Conservation (phyloP, 2,329 filamentous ascomycete genomes). For the Byssoonygena ceratinophila region DNA sequence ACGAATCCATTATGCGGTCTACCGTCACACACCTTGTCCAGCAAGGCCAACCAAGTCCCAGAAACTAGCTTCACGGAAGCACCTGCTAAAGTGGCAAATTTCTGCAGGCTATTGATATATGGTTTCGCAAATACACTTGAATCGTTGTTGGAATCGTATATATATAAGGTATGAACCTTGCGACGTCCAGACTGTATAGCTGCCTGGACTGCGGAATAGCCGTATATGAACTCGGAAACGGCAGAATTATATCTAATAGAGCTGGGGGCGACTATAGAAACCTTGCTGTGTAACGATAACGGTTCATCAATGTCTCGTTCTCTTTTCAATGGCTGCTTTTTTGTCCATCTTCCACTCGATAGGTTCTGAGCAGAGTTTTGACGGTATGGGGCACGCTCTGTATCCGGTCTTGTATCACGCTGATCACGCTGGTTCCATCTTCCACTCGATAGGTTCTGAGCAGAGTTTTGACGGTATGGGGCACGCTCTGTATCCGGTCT, state of each 20-base stretch:
- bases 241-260: slow-evolving; percentile 65
- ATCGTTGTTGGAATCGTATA: slow-evolving; percentile 49
- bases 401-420: too few relatives aligned
- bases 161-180: slow-evolving; percentile 73
- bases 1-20: slow-evolving; percentile 85
- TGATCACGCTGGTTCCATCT: too few relatives aligned
- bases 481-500: neutral
- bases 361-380: too few relatives aligned
- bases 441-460: neutral
- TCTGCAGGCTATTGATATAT: slow-evolving; percentile 25
- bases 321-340: neutral
- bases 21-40: slow-evolving; percentile 59
- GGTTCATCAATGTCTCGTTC: neutral
- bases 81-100: slow-evolving; percentile 32
- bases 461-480: too few relatives aligned
- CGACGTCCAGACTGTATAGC: slow-evolving; percentile 60
- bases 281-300: slow-evolving; percentile 4
- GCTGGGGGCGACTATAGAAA: slow-evolving; percentile 26
- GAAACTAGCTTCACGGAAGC: slow-evolving; percentile 53
- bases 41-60: slow-evolving; percentile 42
- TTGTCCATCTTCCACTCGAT: neutral
- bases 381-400: neutral
- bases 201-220: slow-evolving; percentile 66
- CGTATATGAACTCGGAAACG: slow-evolving; percentile 85
- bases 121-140: slow-evolving; percentile 25